These are phyloP conservation scores for Euphorbia schlechtendalii DNA, from an alignment of 441 rosid species.

Conservation along the genomic window DNA sequence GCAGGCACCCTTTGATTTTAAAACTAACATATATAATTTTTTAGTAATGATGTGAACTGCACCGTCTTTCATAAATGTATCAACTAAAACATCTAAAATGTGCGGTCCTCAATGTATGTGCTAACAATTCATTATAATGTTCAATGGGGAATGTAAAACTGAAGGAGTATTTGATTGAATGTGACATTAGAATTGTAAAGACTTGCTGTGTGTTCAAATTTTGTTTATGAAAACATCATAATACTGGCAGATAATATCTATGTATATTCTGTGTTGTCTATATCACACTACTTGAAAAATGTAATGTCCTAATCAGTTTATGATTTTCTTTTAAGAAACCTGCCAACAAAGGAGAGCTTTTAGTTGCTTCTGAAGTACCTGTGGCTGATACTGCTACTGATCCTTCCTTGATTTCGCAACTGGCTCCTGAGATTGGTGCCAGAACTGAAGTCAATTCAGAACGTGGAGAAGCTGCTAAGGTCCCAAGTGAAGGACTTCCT, in stretches of 20 bases:
- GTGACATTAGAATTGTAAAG: not conserved
- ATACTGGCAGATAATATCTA: not conserved
- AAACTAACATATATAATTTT: not conserved
- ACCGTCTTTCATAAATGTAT: no score
- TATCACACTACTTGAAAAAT: not conserved
- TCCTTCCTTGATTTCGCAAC: constrained; percentile 31
- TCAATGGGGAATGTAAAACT: not conserved
- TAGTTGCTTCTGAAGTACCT: constrained; percentile 29
- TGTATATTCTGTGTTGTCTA: not conserved
- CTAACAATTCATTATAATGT: not conserved
- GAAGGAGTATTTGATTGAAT: not conserved
- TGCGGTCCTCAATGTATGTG: not conserved
- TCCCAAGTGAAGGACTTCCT: constrained; percentile 25
- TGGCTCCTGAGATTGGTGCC: constrained; percentile 23
- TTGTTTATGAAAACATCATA: not conserved
- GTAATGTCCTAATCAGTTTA: constrained; percentile 3
- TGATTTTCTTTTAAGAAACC: constrained; percentile 11
- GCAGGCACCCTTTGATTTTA: not conserved
- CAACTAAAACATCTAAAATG: not conserved
- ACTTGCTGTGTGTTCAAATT: not conserved
- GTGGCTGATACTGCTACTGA: constrained; percentile 26
- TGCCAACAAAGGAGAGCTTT: constrained; percentile 9
- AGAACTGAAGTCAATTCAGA: constrained; percentile 27
- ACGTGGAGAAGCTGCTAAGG: constrained; percentile 22
- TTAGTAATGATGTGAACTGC: no score